Evolutionary conservation across 1,284 basidiomycete species (phyloP).

Genomic region (Papiliotrema fonsecae): DNA sequence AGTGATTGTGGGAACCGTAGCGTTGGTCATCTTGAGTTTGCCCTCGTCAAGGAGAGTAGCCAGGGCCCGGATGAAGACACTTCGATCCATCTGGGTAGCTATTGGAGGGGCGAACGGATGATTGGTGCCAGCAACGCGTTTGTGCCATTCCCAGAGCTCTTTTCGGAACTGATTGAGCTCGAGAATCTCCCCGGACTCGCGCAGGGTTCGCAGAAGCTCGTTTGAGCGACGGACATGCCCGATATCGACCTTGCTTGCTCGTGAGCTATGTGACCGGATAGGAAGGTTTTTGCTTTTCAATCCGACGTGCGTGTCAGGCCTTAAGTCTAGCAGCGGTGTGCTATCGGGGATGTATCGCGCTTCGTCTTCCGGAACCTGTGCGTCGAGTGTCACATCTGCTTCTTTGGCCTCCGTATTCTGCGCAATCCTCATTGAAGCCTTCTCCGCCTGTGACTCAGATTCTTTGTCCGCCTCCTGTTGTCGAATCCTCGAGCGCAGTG

Average conservation of each 20-base stretch:
- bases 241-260: slow-evolving; percentile 27
- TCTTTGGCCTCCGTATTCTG: background rate
- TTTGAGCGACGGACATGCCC: slow-evolving; percentile 23
- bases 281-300: background rate
- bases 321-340: slow-evolving; percentile 5
- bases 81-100: slow-evolving; percentile 35
- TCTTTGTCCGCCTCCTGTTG: background rate
- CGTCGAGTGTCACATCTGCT: background rate
- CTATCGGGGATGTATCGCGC: background rate
- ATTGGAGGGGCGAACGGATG: slow-evolving; percentile 28
- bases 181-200: slow-evolving; percentile 26
- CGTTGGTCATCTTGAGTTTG: slow-evolving; percentile 26
- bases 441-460: background rate
- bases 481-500: background rate
- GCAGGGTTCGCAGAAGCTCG: slow-evolving; percentile 30
- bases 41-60: slow-evolving; percentile 21
- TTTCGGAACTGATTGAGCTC: slow-evolving; percentile 19
- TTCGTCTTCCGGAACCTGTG: background rate
- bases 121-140: slow-evolving; percentile 32
- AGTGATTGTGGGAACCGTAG: slow-evolving; percentile 29
- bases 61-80: slow-evolving; percentile 21
- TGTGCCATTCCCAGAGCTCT: slow-evolving; percentile 23
- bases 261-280: too few species aligned
- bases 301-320: background rate
- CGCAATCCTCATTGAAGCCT: background rate